These are phyloP conservation scores for Elsinoe batatas DNA, from an alignment of 2,329 filamentous ascomycete species.

Conservation along the genomic window DNA sequence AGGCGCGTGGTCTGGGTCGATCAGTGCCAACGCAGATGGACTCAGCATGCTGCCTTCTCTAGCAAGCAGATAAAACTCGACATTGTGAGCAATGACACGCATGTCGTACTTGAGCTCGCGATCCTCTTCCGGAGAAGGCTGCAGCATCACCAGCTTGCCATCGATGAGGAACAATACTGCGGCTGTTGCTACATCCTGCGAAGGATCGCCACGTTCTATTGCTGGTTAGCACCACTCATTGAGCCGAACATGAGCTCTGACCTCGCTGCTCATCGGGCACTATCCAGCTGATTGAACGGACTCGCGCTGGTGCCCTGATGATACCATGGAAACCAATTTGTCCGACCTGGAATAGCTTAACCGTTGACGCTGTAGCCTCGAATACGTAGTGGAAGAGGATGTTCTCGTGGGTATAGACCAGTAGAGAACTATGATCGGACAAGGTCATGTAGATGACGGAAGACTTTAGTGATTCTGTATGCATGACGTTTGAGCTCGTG, in stretches of 20 bases:
- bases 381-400: constrained; percentile 92
- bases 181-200: constrained; percentile 86
- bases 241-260: constrained; percentile 28
- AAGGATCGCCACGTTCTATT: constrained; percentile 73
- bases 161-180: constrained; percentile 95
- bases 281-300: constrained; percentile 91
- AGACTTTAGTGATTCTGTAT: constrained; percentile 66
- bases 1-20: constrained; percentile 27
- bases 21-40: not conserved
- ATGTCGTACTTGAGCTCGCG: constrained; percentile 95
- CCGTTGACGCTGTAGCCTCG: constrained; percentile 55
- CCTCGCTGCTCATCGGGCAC: constrained; percentile 79
- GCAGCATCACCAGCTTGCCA: constrained; percentile 85
- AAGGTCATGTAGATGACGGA: constrained; percentile 84
- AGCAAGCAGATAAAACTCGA: constrained; percentile 91
- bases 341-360: constrained; percentile 82
- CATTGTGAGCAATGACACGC: constrained; percentile 89
- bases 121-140: constrained; percentile 72
- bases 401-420: constrained; percentile 97
- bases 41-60: constrained; percentile 46
- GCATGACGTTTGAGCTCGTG: constrained; percentile 61
- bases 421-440: constrained; percentile 83
- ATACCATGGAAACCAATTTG: constrained; percentile 97
- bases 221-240: constrained; percentile 18
- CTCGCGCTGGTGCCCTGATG: constrained; percentile 81